Evolutionary conservation across 352 stramenopile genomes (phyloP).

Genomic region (Phytophthora boehmeriae): DNA sequence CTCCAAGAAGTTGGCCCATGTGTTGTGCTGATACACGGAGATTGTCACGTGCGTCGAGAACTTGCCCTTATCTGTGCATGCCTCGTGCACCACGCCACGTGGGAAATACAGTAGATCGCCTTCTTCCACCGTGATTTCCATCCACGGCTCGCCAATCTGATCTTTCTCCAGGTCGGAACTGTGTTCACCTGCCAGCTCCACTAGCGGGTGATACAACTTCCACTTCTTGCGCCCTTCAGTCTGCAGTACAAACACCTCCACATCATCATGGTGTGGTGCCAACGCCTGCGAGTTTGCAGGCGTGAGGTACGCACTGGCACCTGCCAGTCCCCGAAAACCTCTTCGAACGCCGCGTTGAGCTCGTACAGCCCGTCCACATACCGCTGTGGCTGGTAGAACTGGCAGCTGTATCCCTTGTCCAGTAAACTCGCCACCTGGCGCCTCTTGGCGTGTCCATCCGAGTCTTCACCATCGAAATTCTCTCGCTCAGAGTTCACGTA

Average conservation of each 20-base stretch:
- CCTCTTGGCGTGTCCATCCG: slow-evolving; percentile 50
- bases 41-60: slow-evolving; percentile 91
- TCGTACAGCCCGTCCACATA: slow-evolving; percentile 76
- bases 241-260: slow-evolving; percentile 89
- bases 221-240: slow-evolving; percentile 89
- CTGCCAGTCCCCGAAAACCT: slow-evolving; percentile 79
- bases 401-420: slow-evolving; percentile 79
- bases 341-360: slow-evolving; percentile 83
- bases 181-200: slow-evolving; percentile 78
- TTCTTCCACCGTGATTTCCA: slow-evolving; percentile 85
- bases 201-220: slow-evolving; percentile 83
- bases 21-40: slow-evolving; percentile 89
- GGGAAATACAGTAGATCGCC: slow-evolving; percentile 89
- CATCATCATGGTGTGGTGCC: slow-evolving; percentile 86
- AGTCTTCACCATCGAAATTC: slow-evolving; percentile 71
- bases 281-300: slow-evolving; percentile 79
- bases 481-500: slow-evolving; percentile 72
- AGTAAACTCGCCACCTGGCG: slow-evolving; percentile 67
- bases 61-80: slow-evolving; percentile 68
- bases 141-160: slow-evolving; percentile 78
- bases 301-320: slow-evolving; percentile 82
- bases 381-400: slow-evolving; percentile 90
- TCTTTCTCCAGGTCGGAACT: slow-evolving; percentile 71
- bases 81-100: slow-evolving; percentile 81
- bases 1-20: slow-evolving; percentile 89